Conservation (phyloP, 179 eudicot genomes). For the Beta macrorhiza region DNA sequence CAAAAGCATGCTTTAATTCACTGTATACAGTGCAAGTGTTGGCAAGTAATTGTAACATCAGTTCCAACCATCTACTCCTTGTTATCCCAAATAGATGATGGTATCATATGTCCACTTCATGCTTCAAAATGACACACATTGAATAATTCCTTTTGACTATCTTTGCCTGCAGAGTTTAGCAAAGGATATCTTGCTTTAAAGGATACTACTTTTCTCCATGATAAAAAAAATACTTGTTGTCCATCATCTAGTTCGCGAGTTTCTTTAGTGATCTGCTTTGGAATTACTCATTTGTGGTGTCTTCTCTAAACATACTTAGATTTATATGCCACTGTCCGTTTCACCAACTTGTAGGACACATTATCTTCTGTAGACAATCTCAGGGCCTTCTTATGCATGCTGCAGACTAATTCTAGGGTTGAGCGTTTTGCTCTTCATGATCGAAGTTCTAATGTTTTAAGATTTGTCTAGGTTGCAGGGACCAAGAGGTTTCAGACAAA, state of each 20-base stretch:
- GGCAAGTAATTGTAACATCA: background rate
- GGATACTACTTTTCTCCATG: background rate
- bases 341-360: background rate
- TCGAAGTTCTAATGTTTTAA: constrained; percentile 26
- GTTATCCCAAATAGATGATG: background rate
- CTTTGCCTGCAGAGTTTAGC: background rate
- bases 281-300: background rate
- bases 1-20: background rate
- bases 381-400: constrained; percentile 2
- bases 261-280: background rate
- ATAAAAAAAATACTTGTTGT: background rate
- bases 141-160: background rate
- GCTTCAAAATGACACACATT: background rate
- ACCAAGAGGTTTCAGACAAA: constrained; percentile 31
- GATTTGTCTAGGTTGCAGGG: constrained; percentile 51
- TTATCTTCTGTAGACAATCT: background rate
- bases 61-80: background rate
- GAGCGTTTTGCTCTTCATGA: constrained; percentile 1
- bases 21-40: background rate
- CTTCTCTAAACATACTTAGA: background rate
- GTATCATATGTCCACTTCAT: too few species aligned
- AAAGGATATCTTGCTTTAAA: background rate
- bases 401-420: background rate
- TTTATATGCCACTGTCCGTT: background rate
- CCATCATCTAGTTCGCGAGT: background rate